Evolutionary conservation across 192 early-diverging fungal species (phyloP).

Genomic region (Gonapodya prolifera): DNA sequence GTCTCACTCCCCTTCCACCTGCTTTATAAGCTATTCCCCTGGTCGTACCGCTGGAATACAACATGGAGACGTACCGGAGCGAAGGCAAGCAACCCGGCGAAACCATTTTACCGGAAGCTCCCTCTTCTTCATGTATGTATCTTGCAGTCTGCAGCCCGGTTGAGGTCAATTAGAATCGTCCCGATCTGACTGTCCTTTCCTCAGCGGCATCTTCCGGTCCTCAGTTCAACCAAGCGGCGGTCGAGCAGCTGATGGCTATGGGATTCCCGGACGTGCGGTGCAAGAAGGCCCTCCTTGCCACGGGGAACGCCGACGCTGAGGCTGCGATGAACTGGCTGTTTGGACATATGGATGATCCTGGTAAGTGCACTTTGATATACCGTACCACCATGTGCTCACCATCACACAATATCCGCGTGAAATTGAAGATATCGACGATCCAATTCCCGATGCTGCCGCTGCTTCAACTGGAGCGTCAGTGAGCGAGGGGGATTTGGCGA

Average conservation of each 20-base stretch:
- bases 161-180: too few relatives aligned
- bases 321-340: constrained; percentile 90
- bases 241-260: constrained; percentile 80
- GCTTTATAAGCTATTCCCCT: too few relatives aligned
- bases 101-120: too few relatives aligned
- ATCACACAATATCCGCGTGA: too few relatives aligned
- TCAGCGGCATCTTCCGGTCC: constrained; percentile 16
- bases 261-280: constrained; percentile 81
- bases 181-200: too few relatives aligned
- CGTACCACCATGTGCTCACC: background rate
- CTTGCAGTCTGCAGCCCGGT: too few relatives aligned
- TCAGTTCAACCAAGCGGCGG: constrained; percentile 43
- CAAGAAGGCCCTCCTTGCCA: constrained; percentile 66
- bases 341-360: constrained; percentile 94
- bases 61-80: too few relatives aligned
- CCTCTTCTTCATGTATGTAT: too few relatives aligned
- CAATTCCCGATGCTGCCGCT: constrained; percentile 22
- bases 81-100: too few relatives aligned
- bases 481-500: constrained; percentile 41
- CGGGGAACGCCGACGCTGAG: constrained; percentile 67
- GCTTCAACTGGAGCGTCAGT: constrained; percentile 12
- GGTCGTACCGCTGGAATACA: too few relatives aligned
- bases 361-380: constrained; percentile 21
- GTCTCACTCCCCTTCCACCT: too few relatives aligned
- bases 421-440: constrained; percentile 70